phyloP scores from a whole-genome alignment of 768 basidiomycete genomes.

The Tulasnella calospora region DNA sequence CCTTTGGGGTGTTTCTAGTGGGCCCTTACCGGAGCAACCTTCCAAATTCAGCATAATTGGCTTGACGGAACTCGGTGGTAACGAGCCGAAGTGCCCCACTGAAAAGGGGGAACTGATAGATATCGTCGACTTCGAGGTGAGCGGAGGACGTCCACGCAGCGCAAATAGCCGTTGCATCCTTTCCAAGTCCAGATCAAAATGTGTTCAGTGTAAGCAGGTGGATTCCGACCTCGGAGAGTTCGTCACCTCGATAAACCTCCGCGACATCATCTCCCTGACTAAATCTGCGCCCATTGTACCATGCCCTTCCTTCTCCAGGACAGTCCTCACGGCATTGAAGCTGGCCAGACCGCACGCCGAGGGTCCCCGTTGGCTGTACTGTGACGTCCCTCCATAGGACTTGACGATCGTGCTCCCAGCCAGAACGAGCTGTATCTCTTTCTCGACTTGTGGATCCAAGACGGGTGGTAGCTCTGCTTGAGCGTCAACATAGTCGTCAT shows the following conservation, averaged over 20 bases:
- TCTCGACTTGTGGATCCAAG: not conserved
- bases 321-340: constrained; percentile 56
- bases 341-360: constrained; percentile 65
- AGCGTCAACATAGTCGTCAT: not conserved
- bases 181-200: not conserved
- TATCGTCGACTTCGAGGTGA: constrained; percentile 57
- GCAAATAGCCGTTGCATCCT: constrained; percentile 59
- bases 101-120: constrained; percentile 49
- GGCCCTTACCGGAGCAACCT: not conserved
- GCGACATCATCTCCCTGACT: constrained; percentile 37
- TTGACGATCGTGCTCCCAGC: constrained; percentile 20
- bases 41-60: constrained; percentile 10
- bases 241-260: constrained; percentile 41
- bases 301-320: constrained; percentile 41
- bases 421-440: constrained; percentile 4
- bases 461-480: not conserved
- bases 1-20: not conserved
- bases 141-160: constrained; percentile 49
- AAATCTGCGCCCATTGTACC: constrained; percentile 35
- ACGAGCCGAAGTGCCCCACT: constrained; percentile 34
- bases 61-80: constrained; percentile 12
- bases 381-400: constrained; percentile 48
- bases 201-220: not conserved
- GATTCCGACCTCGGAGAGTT: not conserved
- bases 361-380: constrained; percentile 47